These are phyloP conservation scores for Fusarium keratoplasticum DNA, from an alignment of 2,329 filamentous ascomycete species.

Conservation along the genomic window DNA sequence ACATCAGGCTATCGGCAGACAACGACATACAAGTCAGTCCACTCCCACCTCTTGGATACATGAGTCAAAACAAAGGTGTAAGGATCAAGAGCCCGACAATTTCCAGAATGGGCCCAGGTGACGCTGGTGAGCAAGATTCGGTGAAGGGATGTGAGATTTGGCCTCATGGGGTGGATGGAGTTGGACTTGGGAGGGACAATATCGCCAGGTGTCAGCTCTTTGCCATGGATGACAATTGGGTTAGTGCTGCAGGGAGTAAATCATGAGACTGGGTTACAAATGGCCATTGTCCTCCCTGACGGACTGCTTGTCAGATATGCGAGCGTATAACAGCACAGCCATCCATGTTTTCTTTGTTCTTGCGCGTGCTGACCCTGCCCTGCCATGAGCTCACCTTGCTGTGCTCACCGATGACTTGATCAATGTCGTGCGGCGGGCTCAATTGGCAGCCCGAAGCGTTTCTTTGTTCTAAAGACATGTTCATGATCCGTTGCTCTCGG, in stretches of 20 bases:
- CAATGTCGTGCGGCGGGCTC: neutral
- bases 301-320: neutral
- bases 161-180: constrained; percentile 7
- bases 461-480: neutral
- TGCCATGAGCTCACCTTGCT: neutral
- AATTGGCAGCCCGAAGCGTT: neutral
- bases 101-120: neutral
- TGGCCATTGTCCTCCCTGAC: neutral
- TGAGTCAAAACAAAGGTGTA: neutral
- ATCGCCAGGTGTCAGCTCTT: neutral
- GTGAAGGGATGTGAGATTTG: neutral
- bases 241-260: neutral
- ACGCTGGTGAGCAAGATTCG: constrained; percentile 1
- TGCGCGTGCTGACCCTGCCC: neutral
- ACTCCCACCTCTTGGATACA: neutral
- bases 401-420: neutral
- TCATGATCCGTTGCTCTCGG: neutral
- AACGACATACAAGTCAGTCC: constrained; percentile 3
- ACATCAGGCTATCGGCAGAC: constrained; percentile 21
- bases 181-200: neutral
- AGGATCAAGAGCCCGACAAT: neutral
- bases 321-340: neutral
- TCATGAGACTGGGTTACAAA: neutral
- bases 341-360: neutral
- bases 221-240: neutral